These are phyloP conservation scores for Zhuliangozyma parablackwelliae DNA, from an alignment of 1,139 yeast genomes.

Conservation along the genomic window DNA sequence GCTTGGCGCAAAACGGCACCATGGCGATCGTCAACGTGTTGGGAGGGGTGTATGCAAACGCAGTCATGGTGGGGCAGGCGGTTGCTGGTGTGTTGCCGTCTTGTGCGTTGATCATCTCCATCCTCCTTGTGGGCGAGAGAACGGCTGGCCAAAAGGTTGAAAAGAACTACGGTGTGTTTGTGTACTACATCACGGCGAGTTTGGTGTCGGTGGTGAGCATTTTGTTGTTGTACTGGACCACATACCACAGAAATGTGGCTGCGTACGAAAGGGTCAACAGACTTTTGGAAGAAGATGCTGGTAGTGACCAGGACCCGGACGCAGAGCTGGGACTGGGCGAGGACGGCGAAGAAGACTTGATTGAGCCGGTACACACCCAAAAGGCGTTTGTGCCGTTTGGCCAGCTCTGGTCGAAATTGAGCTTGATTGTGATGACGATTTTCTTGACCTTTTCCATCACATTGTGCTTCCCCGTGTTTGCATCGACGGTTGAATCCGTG, in stretches of 20 bases:
- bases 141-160: slow-evolving; percentile 23
- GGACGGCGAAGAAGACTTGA: slow-evolving; percentile 1
- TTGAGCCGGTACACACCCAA: slow-evolving; percentile 15
- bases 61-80: slow-evolving; percentile 92
- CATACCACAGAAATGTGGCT: slow-evolving; percentile 19
- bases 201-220: slow-evolving; percentile 52
- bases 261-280: slow-evolving; percentile 18
- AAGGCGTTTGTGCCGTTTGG: slow-evolving; percentile 41
- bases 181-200: slow-evolving; percentile 70
- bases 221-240: slow-evolving; percentile 29
- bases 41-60: slow-evolving; percentile 78
- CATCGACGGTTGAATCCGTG: slow-evolving; percentile 61
- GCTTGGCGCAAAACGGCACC: slow-evolving; percentile 82
- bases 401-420: slow-evolving; percentile 54
- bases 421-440: slow-evolving; percentile 62
- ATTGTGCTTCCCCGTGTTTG: slow-evolving; percentile 84
- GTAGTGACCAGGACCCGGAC: slow-evolving; percentile 2
- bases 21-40: slow-evolving; percentile 81
- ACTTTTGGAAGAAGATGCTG: slow-evolving; percentile 7
- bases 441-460: slow-evolving; percentile 75
- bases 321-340: slow-evolving; percentile 9
- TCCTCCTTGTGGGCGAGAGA: slow-evolving; percentile 39
- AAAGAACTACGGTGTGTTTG: slow-evolving; percentile 48
- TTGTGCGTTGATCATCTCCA: slow-evolving; percentile 60
- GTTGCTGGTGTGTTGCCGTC: slow-evolving; percentile 91